Base-by-base conservation (phyloP, 495 filamentous ascomycete genomes). In the Penicillium paradoxum region DNA sequence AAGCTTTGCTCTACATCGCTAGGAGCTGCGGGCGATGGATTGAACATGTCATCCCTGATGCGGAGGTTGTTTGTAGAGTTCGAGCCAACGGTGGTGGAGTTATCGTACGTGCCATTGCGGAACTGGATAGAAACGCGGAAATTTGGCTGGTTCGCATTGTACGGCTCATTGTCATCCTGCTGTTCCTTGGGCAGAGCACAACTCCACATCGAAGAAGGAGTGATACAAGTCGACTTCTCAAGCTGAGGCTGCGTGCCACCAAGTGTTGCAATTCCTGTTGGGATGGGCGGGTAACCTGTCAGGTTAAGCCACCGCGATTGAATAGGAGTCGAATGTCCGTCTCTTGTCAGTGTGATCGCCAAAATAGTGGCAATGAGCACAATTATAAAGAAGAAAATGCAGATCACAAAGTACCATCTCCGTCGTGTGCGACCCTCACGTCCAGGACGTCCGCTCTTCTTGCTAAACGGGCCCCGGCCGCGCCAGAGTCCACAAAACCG, bases 241-340 rank as follows among this genome's bases (percentile, higher is more conserved):
- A 73, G 62, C 1, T 79, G 73, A 32, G 83, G 73, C 30, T 85
- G 78, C 2, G 90, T 79, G 2, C 81, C 83, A 2, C 83, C 77
- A 24, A 96, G 78, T 0, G 90, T 95, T 25, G 83, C 75, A 47
- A 95, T 75, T 1, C 91, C 91, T 0, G 87, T 91, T 8, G 87
- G 88, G 51, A 96, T 89, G 0, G 91, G 86, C 30, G 91, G 91
- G 56, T 87, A 95, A 22, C 83, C 83, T 1, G 91, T 95, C 22
- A 95, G 65, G 60, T 95, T 96, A 29, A 95, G 75, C 82, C 87
- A 96, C 29, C 80, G 72, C 4, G 80, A 78, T 53, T 81, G 71
- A 14, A 76, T 73, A 0, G 59, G 57, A 9, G 60, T 79, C 19
- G 55, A 58, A 54, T 65, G 64, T 14, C 60, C 68, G 49, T 75